phyloP scores from a whole-genome alignment of 352 stramenopile species.

The Pythium rishiriense region DNA sequence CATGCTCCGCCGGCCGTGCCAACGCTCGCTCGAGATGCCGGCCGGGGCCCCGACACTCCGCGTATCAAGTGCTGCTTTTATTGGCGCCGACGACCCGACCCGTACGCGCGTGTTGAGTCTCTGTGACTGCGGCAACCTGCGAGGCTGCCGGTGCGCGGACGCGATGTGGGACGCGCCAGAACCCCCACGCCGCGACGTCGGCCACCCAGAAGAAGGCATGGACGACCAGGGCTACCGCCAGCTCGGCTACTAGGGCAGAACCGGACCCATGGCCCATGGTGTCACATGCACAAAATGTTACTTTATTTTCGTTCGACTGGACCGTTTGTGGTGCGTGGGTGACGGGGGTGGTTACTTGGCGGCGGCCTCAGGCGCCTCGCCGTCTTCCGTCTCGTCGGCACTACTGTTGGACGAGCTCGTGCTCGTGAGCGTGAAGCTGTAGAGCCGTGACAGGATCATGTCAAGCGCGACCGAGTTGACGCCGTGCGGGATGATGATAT shows the following conservation, averaged over 20 bases:
- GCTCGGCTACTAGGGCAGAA: conserved; percentile 23
- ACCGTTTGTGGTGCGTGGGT: neutral
- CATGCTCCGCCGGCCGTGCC: conserved; percentile 6
- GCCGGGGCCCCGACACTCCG: neutral
- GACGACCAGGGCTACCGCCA: conserved; percentile 44
- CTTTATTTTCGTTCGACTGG: conserved; percentile 1
- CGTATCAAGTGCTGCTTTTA: conserved; percentile 6
- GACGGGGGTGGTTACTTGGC: too few relatives aligned
- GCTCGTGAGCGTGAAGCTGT: conserved; percentile 64
- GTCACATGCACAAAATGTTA: conserved; percentile 9
- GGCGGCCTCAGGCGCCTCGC: neutral
- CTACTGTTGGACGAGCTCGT: conserved; percentile 50
- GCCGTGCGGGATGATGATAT: conserved; percentile 95
- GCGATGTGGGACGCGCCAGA: conserved; percentile 31
- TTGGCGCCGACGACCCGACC: neutral
- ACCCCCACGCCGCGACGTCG: conserved; percentile 6
- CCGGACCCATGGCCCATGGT: neutral
- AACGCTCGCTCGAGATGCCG: neutral
- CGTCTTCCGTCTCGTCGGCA: conserved; percentile 41
- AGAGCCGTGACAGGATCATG: conserved; percentile 91
- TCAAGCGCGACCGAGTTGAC: conserved; percentile 93
- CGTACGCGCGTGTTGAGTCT: conserved; percentile 10
- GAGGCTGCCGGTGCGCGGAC: conserved; percentile 33
- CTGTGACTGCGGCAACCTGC: conserved; percentile 35
- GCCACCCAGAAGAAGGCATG: conserved; percentile 29